Conservation (phyloP, 2,329 filamentous ascomycete genomes). For the Cercospora sp. region DNA sequence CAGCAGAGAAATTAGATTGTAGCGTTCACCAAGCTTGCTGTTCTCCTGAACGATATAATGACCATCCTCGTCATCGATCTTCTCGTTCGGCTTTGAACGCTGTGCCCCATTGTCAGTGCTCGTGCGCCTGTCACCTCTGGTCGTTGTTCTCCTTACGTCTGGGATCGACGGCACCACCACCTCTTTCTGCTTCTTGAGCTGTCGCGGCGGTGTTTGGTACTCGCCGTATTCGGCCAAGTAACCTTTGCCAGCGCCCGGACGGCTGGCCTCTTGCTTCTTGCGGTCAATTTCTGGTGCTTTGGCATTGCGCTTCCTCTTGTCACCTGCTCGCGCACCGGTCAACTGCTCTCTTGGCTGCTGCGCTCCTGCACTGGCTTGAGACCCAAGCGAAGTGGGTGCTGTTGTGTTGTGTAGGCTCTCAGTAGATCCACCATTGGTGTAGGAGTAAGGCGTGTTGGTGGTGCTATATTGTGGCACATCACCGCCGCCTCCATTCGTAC, state of each 20-base stretch:
- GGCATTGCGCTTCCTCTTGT: slow-evolving; percentile 84
- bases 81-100: slow-evolving; percentile 51
- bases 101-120: slow-evolving; percentile 25
- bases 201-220: slow-evolving; percentile 84
- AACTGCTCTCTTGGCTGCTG: slow-evolving; percentile 58
- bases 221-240: slow-evolving; percentile 51
- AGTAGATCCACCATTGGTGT: slow-evolving; percentile 63
- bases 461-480: slow-evolving; percentile 37
- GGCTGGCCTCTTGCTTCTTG: slow-evolving; percentile 37
- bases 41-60: slow-evolving; percentile 94
- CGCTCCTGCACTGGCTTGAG: slow-evolving; percentile 58
- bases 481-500: slow-evolving; percentile 51
- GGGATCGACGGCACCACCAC: slow-evolving; percentile 59
- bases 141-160: slow-evolving; percentile 50
- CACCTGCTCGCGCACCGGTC: slow-evolving; percentile 63
- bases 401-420: slow-evolving; percentile 69
- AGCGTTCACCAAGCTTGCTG: slow-evolving; percentile 81
- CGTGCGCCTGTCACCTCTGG: slow-evolving; percentile 1
- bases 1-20: slow-evolving; percentile 83
- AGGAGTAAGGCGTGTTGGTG: slow-evolving; percentile 69
- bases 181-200: slow-evolving; percentile 80
- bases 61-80: slow-evolving; percentile 93
- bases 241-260: slow-evolving; percentile 31
- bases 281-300: slow-evolving; percentile 33
- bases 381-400: slow-evolving; percentile 75